Base-by-base conservation (phyloP, 2,329 filamentous ascomycete genomes). In the Monosporascus ibericus region DNA sequence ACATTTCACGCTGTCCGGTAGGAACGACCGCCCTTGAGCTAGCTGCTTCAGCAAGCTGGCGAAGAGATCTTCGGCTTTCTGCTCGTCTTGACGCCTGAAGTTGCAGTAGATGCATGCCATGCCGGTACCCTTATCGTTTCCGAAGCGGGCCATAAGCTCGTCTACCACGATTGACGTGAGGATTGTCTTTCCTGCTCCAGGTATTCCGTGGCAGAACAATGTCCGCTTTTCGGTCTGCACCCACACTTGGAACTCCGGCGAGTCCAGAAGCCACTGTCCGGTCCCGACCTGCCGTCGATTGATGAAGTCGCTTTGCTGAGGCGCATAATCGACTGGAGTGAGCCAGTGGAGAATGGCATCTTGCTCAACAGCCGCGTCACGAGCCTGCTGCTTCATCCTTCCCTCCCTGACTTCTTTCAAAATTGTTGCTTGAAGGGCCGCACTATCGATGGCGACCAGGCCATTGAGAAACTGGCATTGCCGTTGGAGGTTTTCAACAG, bases 151-250 rank as follows among this genome's bases (percentile, higher is more conserved):
- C 5, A 36, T 20, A 1, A 80, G 63, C 15, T 77, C 24, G 3
- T 79, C 63, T 0, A 79, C 56, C 0, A 75, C 67, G 17, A 72
- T 68, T 0, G 75, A 68, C 0, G 72, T 61, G 1, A 76, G 52
- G 7, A 77, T 73, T 0, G 75, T 79, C 59, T 79, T 80, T 0
- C 76, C 75, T 0, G 74, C 72, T 9, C 76, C 75, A 1, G 75
- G 75, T 15, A 75, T 74, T 0, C 75, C 74, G 3, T 68, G 69
- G 54, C 74, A 80, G 52, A 75, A 77, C 0, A 80, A 53, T 0
- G 64, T 75, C 22, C 67, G 55, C 1, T 58, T 55, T 0, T 51
- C 1, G 7, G 20, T 24, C 5, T 42, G 20, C n/a, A 58, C 9
- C 58, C 56, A 62, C 1, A 11, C n/a, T n/a, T 42, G 52, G 22